These are phyloP conservation scores for Heliamphora exappendiculata DNA, from an alignment of 148 eudicot genomes.

Conservation along the genomic window DNA sequence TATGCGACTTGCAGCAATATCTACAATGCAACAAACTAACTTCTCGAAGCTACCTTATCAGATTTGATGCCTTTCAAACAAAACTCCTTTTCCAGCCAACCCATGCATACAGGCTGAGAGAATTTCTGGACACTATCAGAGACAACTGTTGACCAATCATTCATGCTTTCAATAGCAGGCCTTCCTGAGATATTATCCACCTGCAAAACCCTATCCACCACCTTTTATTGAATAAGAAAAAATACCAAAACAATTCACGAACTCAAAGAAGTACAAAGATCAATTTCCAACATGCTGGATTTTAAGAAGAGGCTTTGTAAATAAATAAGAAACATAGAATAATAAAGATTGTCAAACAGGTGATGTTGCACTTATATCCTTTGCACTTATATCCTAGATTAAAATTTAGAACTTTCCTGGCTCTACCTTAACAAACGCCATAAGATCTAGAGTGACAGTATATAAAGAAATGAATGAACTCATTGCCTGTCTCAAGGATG, in stretches of 20 bases:
- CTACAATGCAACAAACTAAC: background rate
- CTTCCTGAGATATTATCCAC: constrained; percentile 49
- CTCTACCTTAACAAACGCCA: background rate
- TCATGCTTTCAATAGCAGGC: constrained; percentile 25
- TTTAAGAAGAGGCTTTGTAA: no score
- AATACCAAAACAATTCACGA: constrained; percentile 1
- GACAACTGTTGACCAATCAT: constrained; percentile 38
- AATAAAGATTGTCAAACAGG: background rate
- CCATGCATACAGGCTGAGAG: constrained; percentile 50
- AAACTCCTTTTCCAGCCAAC: constrained; percentile 82
- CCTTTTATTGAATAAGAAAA: constrained; percentile 1
- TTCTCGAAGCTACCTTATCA: constrained; percentile 50
- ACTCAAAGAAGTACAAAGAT: no score
- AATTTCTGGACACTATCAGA: constrained; percentile 40
- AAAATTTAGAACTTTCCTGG: background rate
- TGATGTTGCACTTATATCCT: background rate
- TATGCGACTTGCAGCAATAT: background rate
- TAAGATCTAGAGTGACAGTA: background rate
- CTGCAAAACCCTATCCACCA: constrained; percentile 30
- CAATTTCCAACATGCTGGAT: no score
- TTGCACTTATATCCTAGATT: background rate
- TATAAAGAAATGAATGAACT: background rate
- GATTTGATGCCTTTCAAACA: constrained; percentile 32
- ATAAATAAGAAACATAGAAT: no score
- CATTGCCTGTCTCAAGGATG: background rate